These are phyloP conservation scores for Cantharellus cinnabarinus DNA, from an alignment of 768 basidiomycete species.

Conservation along the genomic window DNA sequence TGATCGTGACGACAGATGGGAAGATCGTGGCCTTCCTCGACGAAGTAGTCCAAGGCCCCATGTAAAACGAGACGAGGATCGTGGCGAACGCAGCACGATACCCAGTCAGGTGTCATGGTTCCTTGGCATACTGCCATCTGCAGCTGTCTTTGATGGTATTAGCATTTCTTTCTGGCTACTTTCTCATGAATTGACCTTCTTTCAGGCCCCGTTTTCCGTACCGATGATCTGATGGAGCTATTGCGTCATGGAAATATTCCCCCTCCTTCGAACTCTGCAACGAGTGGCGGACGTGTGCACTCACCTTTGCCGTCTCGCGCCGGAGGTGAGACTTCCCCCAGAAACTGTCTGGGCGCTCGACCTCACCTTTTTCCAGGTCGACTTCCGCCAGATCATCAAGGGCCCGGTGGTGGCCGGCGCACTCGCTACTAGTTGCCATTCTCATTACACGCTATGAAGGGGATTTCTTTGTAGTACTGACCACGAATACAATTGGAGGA, in stretches of 20 bases:
- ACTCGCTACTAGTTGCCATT: too few relatives aligned
- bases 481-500: too few relatives aligned
- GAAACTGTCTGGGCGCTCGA: too few relatives aligned
- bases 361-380: too few relatives aligned
- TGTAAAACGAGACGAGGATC: constrained; percentile 9
- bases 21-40: constrained; percentile 8
- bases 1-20: constrained; percentile 4
- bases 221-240: constrained; percentile 74
- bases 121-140: constrained; percentile 53
- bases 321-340: too few relatives aligned
- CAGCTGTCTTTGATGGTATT: constrained; percentile 68
- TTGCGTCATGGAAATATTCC: constrained; percentile 70
- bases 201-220: constrained; percentile 71
- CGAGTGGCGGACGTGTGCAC: too few relatives aligned
- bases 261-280: constrained; percentile 17
- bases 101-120: constrained; percentile 48
- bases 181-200: constrained; percentile 7
- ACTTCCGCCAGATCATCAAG: too few relatives aligned
- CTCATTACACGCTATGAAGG: too few relatives aligned
- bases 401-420: too few relatives aligned
- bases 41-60: constrained; percentile 13
- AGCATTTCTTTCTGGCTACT: constrained; percentile 9
- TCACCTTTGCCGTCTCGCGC: too few relatives aligned
- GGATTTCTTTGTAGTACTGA: too few relatives aligned
- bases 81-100: constrained; percentile 13